Percentiles rank a stretch among this genome's conserved stretches.
Conservation (phyloP, 1,284 basidiomycete species). For the Butyriboletus appendiculatus region DNA sequence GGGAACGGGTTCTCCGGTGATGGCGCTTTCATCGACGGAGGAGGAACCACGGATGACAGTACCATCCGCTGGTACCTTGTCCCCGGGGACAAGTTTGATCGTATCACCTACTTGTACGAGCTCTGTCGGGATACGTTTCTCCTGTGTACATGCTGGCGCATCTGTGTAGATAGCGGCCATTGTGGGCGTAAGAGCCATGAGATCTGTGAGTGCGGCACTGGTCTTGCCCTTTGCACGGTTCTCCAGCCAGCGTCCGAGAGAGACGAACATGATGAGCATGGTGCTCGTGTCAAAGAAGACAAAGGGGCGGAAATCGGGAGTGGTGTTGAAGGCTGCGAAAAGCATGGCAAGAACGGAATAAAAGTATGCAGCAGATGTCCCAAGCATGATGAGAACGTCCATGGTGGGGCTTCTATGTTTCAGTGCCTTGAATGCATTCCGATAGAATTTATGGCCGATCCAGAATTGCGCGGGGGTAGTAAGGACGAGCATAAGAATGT, state of each 20-base stretch:
- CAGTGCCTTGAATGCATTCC: conserved; percentile 87
- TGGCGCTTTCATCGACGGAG: conserved; percentile 93
- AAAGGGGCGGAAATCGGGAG: conserved; percentile 74
- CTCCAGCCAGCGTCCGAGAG: conserved; percentile 93
- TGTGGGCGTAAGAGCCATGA: conserved; percentile 93
- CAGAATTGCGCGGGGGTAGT: conserved; percentile 95
- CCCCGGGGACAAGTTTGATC: conserved; percentile 94
- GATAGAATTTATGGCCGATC: conserved; percentile 88
- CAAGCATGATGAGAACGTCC: conserved; percentile 96
- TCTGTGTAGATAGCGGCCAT: conserved; percentile 96
- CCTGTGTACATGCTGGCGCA: conserved; percentile 72
- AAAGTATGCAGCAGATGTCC: conserved; percentile 91
- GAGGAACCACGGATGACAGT: conserved; percentile 86
- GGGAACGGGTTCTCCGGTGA: conserved; percentile 96
- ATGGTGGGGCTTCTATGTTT: conserved; percentile 91
- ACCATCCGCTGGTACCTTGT: conserved; percentile 96
- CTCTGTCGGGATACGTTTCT: conserved; percentile 92
- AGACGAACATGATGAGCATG: conserved; percentile 98
- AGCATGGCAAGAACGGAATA: conserved; percentile 84
- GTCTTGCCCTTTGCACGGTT: conserved; percentile 98
- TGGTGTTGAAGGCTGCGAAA: conserved; percentile 62
- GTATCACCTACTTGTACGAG: conserved; percentile 93
- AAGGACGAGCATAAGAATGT: conserved; percentile 79
- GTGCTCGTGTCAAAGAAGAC: conserved; percentile 99
- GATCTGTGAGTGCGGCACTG: conserved; percentile 92